These are phyloP conservation scores for Leccinellum luteum DNA, from an alignment of 768 basidiomycete species.

Conservation along the genomic window DNA sequence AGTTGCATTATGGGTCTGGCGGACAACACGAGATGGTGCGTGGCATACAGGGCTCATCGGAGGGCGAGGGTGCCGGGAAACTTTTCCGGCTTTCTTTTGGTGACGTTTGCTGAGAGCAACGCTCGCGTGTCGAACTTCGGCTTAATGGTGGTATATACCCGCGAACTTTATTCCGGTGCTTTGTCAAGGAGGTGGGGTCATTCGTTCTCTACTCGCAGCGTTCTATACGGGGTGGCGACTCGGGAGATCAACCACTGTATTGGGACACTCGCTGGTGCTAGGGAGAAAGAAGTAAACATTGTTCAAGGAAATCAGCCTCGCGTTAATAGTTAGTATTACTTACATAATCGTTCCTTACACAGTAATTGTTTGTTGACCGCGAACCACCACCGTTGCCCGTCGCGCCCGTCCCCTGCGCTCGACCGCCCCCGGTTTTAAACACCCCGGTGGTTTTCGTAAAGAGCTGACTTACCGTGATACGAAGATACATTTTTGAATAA, in stretches of 20 bases:
- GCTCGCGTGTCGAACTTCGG: neutral
- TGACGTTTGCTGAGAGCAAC: neutral
- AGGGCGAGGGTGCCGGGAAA: neutral
- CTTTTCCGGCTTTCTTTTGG: neutral
- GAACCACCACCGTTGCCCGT: no score
- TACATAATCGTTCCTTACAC: no score
- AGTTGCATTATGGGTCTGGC: neutral
- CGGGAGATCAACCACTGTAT: neutral
- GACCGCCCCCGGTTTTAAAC: no score
- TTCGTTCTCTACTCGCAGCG: conserved; percentile 20
- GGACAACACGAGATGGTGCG: neutral
- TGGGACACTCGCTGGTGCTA: conserved; percentile 25
- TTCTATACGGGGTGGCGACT: neutral
- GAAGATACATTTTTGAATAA: conserved; percentile 19
- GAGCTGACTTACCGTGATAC: conserved; percentile 18
- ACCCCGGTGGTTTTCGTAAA: neutral
- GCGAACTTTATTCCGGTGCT: conserved; percentile 24
- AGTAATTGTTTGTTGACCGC: no score
- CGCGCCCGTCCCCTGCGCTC: no score
- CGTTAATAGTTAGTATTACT: no score
- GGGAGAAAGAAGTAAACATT: neutral
- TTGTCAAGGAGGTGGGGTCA: conserved; percentile 25
- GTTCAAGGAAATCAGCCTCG: no score
- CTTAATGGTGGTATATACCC: conserved; percentile 15
- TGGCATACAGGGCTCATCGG: neutral